Base-by-base conservation (phyloP, 225 moss, liverwort and hornwort genomes). In the Marchantia paleacea region DNA sequence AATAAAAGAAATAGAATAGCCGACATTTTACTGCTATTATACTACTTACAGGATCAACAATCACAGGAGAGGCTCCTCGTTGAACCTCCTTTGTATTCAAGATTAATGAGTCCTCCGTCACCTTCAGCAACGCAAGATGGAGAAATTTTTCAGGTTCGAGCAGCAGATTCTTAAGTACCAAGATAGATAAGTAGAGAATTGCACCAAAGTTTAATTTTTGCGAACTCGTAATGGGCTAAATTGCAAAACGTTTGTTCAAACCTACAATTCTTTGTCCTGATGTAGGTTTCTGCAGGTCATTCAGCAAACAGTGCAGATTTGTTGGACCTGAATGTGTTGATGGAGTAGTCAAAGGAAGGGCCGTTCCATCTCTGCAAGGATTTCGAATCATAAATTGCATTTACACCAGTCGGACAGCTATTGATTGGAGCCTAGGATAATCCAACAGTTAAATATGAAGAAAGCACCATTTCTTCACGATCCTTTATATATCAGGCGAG, bases 21-120 rank as follows among this genome's bases (percentile, higher is more conserved):
- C 18, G 29, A 54, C 31, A n/a, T 55, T 80, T 29, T 9, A 6
- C 24, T 60, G 25, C n/a, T 24, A 54, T 12, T 19, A 22, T 20
- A 10, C 52, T 26, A 86, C 88, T 84, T 86, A 95, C 95, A 81
- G 90, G 87, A 63, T 95, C 95, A 75, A 95, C 92, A 68, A 88
- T 54, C 50, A 93, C 78, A 18, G 89, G 87, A 20, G 66, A 29
- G 69, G 70, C 61, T 18, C 63, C 80, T 55, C 48, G 79, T 50
- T 51, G 64, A 52, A 78, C 26, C 18, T 87, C 82, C 31, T 10
- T 72, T 69, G 80, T 82, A 82, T 91, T 83, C 26, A 93, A 55
- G 62, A 83, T 85, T 81, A 86, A 84, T 54, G 66, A 55, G 68
- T 70, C 76, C 6, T 67, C 69, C 15, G 75, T 73, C 75, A 71